These are phyloP conservation scores for Calonectria hawksworthii DNA, from an alignment of 2,329 filamentous ascomycete species.

Conservation along the genomic window DNA sequence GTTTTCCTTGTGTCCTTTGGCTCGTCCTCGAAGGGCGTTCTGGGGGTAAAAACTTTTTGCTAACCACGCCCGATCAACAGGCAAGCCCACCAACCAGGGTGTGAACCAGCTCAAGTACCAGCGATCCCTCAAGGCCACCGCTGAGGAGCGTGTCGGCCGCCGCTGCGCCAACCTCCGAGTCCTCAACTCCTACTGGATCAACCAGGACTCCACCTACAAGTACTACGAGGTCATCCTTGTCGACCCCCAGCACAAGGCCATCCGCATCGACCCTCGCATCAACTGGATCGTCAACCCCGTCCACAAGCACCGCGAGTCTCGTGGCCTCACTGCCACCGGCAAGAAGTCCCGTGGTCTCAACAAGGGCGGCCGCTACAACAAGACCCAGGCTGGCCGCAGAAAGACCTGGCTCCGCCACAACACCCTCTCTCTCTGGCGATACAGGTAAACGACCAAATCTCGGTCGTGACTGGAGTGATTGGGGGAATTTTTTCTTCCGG, in stretches of 20 bases:
- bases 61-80: slow-evolving; percentile 62
- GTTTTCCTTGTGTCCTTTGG: slow-evolving; percentile 50
- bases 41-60: slow-evolving; percentile 23
- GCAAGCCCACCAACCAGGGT: slow-evolving; percentile 99
- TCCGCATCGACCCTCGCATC: slow-evolving; percentile 98
- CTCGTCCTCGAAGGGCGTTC: neutral
- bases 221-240: slow-evolving; percentile 99
- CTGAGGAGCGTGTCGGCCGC: slow-evolving; percentile 99
- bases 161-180: slow-evolving; percentile 99
- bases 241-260: slow-evolving; percentile 99
- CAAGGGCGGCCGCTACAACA: slow-evolving; percentile 99
- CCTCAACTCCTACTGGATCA: slow-evolving; percentile 99
- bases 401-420: slow-evolving; percentile 99
- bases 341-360: slow-evolving; percentile 99
- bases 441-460: slow-evolving; percentile 75
- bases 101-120: slow-evolving; percentile 99
- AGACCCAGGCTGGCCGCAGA: slow-evolving; percentile 95
- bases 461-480: slow-evolving; percentile 29
- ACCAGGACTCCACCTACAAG: slow-evolving; percentile 99
- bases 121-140: slow-evolving; percentile 96
- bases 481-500: slow-evolving; percentile 38
- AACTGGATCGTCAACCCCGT: slow-evolving; percentile 99
- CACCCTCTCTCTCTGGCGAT: slow-evolving; percentile 98
- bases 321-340: slow-evolving; percentile 97
- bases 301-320: slow-evolving; percentile 99